Base-by-base conservation (phyloP, 768 basidiomycete species). In the Tulasnella sp. region DNA sequence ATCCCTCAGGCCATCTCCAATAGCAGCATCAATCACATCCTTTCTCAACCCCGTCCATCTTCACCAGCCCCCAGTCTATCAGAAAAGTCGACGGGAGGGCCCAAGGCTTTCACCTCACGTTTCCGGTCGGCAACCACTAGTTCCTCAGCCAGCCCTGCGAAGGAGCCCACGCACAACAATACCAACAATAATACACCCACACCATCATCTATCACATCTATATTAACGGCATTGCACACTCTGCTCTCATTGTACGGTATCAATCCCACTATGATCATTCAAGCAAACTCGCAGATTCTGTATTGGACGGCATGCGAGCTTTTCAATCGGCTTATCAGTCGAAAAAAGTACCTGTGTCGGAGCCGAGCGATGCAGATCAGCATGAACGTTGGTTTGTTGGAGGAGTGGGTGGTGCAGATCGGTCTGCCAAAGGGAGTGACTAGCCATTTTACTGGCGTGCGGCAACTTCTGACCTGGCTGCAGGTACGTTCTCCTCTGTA, bases 221-320 rank as follows among this genome's bases (percentile, higher is more conserved):
- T 95, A 69, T 77, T 99, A 44, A 87, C 89, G 2, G 85, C 88
- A 23, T 76, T 97, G 3, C 85, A 98, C 60, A 83, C 86, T 11
- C 73, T 98, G 30, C 76, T 99, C 15, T 80, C 83, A 21, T 73
- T 92, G 41, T 90, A 94, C 49, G 88, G 93, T 60, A 81, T 97
- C 64, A 97, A 97, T 68, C 91, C 96, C 13, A 84, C 80, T 7
- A 75, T 97, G 17, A 84, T 83, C 52, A 83, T 86, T 4, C 96
- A 99, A 70, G 77, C 94, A 51, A 95, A 93, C 84, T 94, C 92
- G 1, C 96, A 99, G 71, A 83, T 96, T n/a, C 85, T 96, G 76
- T 97, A 94, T 69, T 99, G 96, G 96, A 86, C 92, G 56, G 85
- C 92, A 23, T 90, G 92, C 68, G 88, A 90, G 71, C 78, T 85